Percentiles rank a stretch among this genome's conserved stretches.
phyloP scores from a whole-genome alignment of 1,139 yeast species.

The Pichia cactophila region DNA sequence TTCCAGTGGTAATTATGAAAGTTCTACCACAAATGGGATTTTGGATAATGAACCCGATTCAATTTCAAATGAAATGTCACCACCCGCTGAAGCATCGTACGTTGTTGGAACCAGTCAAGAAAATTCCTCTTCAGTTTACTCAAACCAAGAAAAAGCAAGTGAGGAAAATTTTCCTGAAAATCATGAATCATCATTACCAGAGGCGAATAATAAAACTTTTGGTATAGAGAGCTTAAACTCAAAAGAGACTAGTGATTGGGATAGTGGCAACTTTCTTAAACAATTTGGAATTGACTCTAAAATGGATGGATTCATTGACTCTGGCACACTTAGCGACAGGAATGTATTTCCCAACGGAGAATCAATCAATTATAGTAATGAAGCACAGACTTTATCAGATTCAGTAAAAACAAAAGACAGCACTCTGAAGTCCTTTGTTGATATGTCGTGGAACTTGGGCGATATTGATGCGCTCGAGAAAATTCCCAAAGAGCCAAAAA shows the following conservation, averaged over 20 bases:
- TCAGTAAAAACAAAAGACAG: neutral
- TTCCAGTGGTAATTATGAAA: too few relatives aligned
- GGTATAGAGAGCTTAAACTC: neutral
- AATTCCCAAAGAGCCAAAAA: slow-evolving; percentile 5
- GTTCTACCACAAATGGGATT: too few relatives aligned
- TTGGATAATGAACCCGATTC: too few relatives aligned
- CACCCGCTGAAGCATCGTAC: too few relatives aligned
- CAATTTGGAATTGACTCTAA: neutral
- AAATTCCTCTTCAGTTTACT: too few relatives aligned
- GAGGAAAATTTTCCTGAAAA: too few relatives aligned
- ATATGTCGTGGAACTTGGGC: slow-evolving; percentile 17
- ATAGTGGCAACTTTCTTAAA: neutral
- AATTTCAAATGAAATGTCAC: too few relatives aligned
- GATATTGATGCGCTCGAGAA: slow-evolving; percentile 19
- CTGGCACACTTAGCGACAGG: neutral
- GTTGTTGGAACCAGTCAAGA: too few relatives aligned
- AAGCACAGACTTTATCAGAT: neutral
- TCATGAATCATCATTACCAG: too few relatives aligned
- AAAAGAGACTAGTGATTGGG: neutral
- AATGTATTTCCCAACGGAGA: neutral
- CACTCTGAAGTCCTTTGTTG: neutral
- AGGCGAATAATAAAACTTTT: too few relatives aligned
- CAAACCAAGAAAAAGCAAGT: too few relatives aligned
- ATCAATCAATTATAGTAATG: too few relatives aligned
- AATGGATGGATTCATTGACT: neutral